phyloP scores from a whole-genome alignment of 2,329 filamentous ascomycete species.

The Botrytis squamosa region DNA sequence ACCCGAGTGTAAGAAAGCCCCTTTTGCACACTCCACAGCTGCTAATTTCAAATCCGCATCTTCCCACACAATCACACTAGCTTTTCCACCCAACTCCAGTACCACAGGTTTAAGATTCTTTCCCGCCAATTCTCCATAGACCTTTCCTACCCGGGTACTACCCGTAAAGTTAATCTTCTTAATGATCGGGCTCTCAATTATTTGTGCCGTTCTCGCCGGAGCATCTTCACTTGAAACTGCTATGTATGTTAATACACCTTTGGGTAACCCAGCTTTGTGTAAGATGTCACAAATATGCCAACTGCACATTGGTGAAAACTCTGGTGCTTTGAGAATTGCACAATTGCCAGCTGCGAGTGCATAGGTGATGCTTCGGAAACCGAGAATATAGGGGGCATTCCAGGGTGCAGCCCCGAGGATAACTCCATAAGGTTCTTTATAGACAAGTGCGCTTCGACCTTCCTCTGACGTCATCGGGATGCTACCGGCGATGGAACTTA shows the following conservation, averaged over 20 bases:
- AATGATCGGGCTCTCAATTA: slow-evolving; percentile 66
- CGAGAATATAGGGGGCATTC: slow-evolving; percentile 60
- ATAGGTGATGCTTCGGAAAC: slow-evolving; percentile 54
- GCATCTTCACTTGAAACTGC: slow-evolving; percentile 66
- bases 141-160: slow-evolving; percentile 68
- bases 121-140: slow-evolving; percentile 68
- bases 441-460: slow-evolving; percentile 59
- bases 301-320: slow-evolving; percentile 63
- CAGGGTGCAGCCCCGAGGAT: slow-evolving; percentile 78
- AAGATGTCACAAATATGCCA: slow-evolving; percentile 63
- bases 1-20: slow-evolving; percentile 70
- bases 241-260: slow-evolving; percentile 72
- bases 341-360: slow-evolving; percentile 79
- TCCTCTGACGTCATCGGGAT: slow-evolving; percentile 44
- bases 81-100: slow-evolving; percentile 82
- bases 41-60: slow-evolving; percentile 76
- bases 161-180: slow-evolving; percentile 89
- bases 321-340: slow-evolving; percentile 69
- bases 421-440: slow-evolving; percentile 77
- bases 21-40: slow-evolving; percentile 64
- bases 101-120: slow-evolving; percentile 75
- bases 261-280: slow-evolving; percentile 72
- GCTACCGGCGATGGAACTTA: slow-evolving; percentile 40
- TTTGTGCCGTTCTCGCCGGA: slow-evolving; percentile 60
- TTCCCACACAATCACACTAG: slow-evolving; percentile 72